These are phyloP conservation scores for Penicillium dipodomyicola DNA, from an alignment of 495 filamentous ascomycete species.

Conservation along the genomic window DNA sequence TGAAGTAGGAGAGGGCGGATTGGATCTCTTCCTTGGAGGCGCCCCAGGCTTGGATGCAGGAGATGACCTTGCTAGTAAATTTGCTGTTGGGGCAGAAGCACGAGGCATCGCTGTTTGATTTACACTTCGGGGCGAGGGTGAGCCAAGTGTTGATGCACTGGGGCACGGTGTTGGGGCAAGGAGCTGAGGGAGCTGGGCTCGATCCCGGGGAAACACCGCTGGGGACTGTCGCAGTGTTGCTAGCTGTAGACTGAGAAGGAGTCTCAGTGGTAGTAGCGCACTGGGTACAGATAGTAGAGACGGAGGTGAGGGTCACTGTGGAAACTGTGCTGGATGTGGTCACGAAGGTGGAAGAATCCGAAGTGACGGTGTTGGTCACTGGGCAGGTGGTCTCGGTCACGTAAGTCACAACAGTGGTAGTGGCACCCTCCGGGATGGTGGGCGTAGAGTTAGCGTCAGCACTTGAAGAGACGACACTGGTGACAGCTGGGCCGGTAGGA, in stretches of 20 bases:
- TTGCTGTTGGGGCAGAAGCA: conserved; percentile 84
- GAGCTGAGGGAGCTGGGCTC: conserved; percentile 29
- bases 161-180: conserved; percentile 74
- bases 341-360: conserved; percentile 25
- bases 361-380: conserved; percentile 17
- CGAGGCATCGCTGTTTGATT: conserved; percentile 72
- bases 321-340: conserved; percentile 41
- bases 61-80: conserved; percentile 78
- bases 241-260: conserved; percentile 1
- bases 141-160: conserved; percentile 95
- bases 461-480: conserved; percentile 21
- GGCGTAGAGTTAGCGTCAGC: conserved; percentile 11
- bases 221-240: conserved; percentile 9
- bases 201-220: conserved; percentile 20
- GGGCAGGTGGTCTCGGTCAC: conserved; percentile 35
- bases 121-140: conserved; percentile 63
- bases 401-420: conserved; percentile 32
- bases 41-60: conserved; percentile 77
- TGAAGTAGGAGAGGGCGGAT: conserved; percentile 76
- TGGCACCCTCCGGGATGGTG: conserved; percentile 20
- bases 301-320: conserved; percentile 35
- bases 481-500: conserved; percentile 17
- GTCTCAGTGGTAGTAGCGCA: conserved; percentile 17
- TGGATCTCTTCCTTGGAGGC: conserved; percentile 62
- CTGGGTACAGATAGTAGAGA: conserved; percentile 40